phyloP scores from a whole-genome alignment of 441 rosid genomes.

The Macaranga tanarius region DNA sequence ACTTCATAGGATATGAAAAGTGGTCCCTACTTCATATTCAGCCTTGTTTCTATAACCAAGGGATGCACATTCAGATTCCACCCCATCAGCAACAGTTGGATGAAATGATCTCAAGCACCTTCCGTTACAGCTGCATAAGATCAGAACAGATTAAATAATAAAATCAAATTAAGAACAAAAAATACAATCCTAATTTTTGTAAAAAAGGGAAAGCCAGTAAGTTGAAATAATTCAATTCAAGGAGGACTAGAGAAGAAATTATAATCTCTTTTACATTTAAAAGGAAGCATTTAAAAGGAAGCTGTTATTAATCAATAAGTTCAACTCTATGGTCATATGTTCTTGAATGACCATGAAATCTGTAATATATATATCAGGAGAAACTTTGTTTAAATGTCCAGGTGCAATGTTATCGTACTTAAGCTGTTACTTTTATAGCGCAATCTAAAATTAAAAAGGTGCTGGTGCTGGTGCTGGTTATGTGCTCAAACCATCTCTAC shows the following conservation, averaged over 20 bases:
- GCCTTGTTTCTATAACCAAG: constrained; percentile 44
- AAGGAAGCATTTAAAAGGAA: not conserved
- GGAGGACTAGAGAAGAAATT: not conserved
- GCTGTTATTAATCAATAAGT: not conserved
- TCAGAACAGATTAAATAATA: constrained; percentile 15
- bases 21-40: constrained; percentile 47
- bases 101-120: constrained; percentile 78
- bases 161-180: not conserved
- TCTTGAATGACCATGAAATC: not conserved
- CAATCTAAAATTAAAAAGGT: not conserved
- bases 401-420: not conserved
- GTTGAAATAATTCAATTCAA: not conserved
- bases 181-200: not conserved
- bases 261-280: not conserved
- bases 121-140: constrained; percentile 60
- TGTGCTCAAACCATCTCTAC: too few relatives aligned
- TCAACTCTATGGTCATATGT: not conserved
- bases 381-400: not conserved
- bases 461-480: not conserved
- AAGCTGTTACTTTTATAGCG: not conserved
- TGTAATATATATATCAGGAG: not conserved
- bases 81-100: constrained; percentile 47
- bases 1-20: not conserved
- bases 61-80: constrained; percentile 38
- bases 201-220: not conserved